Conservation (phyloP, 2,329 filamentous ascomycete species). For the Periconia macrospinosa region DNA sequence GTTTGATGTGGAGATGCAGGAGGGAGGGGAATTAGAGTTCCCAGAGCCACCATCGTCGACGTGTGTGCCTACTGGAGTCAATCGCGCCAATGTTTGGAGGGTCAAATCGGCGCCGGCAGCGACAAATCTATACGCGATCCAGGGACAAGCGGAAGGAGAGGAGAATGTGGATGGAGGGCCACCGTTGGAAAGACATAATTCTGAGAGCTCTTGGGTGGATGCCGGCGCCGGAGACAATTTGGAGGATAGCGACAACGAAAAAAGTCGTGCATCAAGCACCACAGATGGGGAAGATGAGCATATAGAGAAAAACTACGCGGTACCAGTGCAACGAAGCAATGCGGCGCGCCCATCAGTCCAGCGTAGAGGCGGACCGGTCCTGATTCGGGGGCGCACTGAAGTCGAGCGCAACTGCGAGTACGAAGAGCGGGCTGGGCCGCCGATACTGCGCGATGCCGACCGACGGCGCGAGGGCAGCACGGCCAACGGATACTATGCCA, state of each 20-base stretch:
- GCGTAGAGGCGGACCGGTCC: neutral
- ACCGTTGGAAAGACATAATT: neutral
- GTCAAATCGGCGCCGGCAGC: neutral
- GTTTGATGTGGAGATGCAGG: neutral
- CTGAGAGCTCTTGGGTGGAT: neutral
- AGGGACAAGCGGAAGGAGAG: neutral
- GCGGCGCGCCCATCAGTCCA: neutral
- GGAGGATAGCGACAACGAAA: neutral
- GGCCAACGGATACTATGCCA: slow-evolving; percentile 16
- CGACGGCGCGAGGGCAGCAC: slow-evolving; percentile 22
- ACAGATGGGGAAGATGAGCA: neutral
- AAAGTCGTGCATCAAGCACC: neutral
- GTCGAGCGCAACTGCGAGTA: slow-evolving; percentile 15
- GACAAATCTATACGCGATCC: neutral
- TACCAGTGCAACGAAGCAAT: neutral
- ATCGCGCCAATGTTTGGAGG: too few relatives aligned
- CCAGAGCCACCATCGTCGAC: neutral
- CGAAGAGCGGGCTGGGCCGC: slow-evolving; percentile 15
- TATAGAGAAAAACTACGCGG: neutral
- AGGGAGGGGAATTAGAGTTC: neutral
- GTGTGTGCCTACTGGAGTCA: neutral
- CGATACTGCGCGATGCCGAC: slow-evolving; percentile 15
- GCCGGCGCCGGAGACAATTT: neutral
- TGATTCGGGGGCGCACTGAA: slow-evolving; percentile 9
- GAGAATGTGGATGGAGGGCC: neutral